These are phyloP conservation scores for Phytophthora litchii DNA, from an alignment of 352 stramenopile species.

Conservation along the genomic window DNA sequence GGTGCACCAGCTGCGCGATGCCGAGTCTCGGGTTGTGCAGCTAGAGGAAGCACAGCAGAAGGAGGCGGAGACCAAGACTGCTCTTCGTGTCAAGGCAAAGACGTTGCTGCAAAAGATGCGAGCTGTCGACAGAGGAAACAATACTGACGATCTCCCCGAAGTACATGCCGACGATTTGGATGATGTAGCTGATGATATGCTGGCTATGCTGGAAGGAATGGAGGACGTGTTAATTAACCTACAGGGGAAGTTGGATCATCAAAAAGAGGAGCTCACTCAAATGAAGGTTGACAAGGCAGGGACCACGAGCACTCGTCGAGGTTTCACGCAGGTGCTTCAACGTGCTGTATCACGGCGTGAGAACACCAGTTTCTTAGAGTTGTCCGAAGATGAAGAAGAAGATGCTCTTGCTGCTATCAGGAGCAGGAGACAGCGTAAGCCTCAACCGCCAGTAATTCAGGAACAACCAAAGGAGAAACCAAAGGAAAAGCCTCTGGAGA, in stretches of 20 bases:
- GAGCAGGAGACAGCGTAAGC: constrained; percentile 37
- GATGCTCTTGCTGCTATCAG: constrained; percentile 35
- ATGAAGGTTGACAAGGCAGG: constrained; percentile 36
- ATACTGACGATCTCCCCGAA: constrained; percentile 26
- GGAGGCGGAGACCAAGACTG: constrained; percentile 22
- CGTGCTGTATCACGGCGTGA: constrained; percentile 32
- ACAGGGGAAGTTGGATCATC: constrained; percentile 52
- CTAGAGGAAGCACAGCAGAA: constrained; percentile 40
- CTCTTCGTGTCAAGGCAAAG: constrained; percentile 35
- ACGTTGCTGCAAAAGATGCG: constrained; percentile 43
- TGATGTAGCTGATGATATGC: constrained; percentile 40
- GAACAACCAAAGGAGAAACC: constrained; percentile 18
- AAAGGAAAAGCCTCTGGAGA: constrained; percentile 12
- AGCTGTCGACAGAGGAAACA: constrained; percentile 33
- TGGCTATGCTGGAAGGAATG: constrained; percentile 48
- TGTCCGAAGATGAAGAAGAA: constrained; percentile 34
- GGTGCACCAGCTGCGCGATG: constrained; percentile 42
- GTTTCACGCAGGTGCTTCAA: constrained; percentile 35
- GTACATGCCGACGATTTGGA: constrained; percentile 29
- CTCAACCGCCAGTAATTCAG: constrained; percentile 20
- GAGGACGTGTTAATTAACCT: constrained; percentile 64
- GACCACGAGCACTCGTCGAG: constrained; percentile 22
- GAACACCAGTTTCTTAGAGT: constrained; percentile 27
- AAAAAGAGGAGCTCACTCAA: constrained; percentile 45
- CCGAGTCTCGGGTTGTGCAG: constrained; percentile 38